Base-by-base conservation (phyloP, 345 rosid species). In the Populus euphratica region DNA sequence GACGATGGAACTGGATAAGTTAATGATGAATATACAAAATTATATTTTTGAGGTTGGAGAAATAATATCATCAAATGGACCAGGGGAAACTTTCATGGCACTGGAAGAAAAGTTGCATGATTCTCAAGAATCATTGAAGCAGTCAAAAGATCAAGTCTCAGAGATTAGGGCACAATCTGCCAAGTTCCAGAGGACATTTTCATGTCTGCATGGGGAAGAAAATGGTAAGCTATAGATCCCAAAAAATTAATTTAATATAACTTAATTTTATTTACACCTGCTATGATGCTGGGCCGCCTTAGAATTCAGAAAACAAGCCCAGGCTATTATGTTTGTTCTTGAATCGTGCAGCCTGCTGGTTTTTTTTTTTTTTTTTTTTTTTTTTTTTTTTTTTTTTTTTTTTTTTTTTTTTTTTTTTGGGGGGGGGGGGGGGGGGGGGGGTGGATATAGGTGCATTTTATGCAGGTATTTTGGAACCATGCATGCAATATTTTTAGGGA, bases 91-190 rank as follows among this genome's bases (percentile, higher is more conserved):
- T 27, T 85, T 83, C 75, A 61, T 74, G 61, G 87, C 78, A 77
- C 75, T 88, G 93, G 93, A 91, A 84, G 90, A 87, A 21, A 92
- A 90, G 78, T 78, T 93, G 41, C 76, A 50, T 78, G 95, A 83
- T 78, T 83, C 86, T 21, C 89, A 91, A 79, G 77, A 81, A 47
- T 83, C 93, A 49, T 85, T 92, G 83, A 77, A 80, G 72, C 91
- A 87, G 81, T 88, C 80, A 56, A 79, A 49, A 31, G 91, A 88
- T 65, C 95, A 89, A 83, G 86, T 93, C 44, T 66, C 83, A 36
- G 97, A 93, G 76, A 87, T 92, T 79, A 91, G 83, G 78, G 83
- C 44, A 76, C 99, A 92, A 54, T 88, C 88, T 86, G 85, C 83
- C 70, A 76, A 73, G 69, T 89, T 90, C 76, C 85, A 83, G 79